These are phyloP conservation scores for Aurinia saxatilis DNA, from an alignment of 345 rosid species.

Conservation along the genomic window DNA sequence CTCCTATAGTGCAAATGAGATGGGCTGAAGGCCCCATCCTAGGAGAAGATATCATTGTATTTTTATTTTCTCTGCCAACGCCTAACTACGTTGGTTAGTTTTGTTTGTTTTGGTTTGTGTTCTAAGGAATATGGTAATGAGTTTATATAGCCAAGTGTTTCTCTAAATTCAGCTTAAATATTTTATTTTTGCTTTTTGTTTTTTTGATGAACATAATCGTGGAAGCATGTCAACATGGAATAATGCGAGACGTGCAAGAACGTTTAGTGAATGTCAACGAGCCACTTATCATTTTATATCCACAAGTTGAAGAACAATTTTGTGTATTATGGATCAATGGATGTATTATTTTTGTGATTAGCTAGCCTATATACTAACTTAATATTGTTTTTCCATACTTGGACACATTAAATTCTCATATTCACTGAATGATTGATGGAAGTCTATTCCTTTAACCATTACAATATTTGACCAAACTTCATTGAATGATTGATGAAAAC, in stretches of 20 bases:
- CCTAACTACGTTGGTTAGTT: conserved; percentile 4
- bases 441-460: no score
- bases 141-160: conserved; percentile 12
- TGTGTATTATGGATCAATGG: neutral
- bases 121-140: neutral
- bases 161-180: neutral
- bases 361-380: neutral
- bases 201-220: conserved; percentile 3
- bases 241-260: conserved; percentile 20
- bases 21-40: conserved; percentile 20
- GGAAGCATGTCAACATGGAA: conserved; percentile 14
- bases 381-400: no score
- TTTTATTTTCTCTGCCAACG: neutral
- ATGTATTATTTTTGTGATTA: neutral
- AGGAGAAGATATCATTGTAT: neutral
- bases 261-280: conserved; percentile 9
- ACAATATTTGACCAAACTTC: no score
- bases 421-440: no score
- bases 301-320: neutral
- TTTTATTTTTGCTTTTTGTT: neutral
- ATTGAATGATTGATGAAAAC: no score
- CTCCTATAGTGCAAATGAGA: conserved; percentile 6
- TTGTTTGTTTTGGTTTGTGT: conserved; percentile 5
- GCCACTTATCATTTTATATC: neutral
- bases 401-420: no score